Evolutionary conservation across 257 asterid genomes (phyloP).

Genomic region (Plectranthus barbatus): DNA sequence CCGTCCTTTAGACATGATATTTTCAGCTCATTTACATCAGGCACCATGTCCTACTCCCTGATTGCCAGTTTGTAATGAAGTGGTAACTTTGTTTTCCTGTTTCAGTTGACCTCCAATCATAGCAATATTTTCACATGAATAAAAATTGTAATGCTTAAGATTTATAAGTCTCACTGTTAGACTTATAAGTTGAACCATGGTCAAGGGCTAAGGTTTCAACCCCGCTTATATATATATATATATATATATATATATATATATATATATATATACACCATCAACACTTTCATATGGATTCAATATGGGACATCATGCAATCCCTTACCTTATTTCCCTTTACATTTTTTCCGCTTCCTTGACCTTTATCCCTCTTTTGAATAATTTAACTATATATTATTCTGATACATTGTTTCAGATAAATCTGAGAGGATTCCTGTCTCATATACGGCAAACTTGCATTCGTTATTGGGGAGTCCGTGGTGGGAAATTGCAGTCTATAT

Average conservation of each 20-base stretch:
- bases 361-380: constrained; percentile 2
- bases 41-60: background rate
- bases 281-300: no score
- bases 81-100: background rate
- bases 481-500: constrained; percentile 48
- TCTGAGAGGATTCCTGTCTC: constrained; percentile 76
- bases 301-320: background rate
- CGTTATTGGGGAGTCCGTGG: constrained; percentile 87
- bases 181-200: no score
- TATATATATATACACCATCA: no score
- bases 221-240: no score
- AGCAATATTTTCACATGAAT: background rate
- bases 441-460: constrained; percentile 60
- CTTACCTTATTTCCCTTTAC: background rate
- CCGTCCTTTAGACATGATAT: background rate
- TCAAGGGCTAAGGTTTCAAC: no score
- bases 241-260: no score
- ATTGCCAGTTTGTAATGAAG: background rate
- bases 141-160: background rate
- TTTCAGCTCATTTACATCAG: background rate
- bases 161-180: background rate
- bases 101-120: background rate
- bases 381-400: constrained; percentile 6
- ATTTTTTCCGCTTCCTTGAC: background rate
- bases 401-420: constrained; percentile 45